These are phyloP conservation scores for Salix dunnii DNA, from an alignment of 345 rosid genomes.

Conservation along the genomic window DNA sequence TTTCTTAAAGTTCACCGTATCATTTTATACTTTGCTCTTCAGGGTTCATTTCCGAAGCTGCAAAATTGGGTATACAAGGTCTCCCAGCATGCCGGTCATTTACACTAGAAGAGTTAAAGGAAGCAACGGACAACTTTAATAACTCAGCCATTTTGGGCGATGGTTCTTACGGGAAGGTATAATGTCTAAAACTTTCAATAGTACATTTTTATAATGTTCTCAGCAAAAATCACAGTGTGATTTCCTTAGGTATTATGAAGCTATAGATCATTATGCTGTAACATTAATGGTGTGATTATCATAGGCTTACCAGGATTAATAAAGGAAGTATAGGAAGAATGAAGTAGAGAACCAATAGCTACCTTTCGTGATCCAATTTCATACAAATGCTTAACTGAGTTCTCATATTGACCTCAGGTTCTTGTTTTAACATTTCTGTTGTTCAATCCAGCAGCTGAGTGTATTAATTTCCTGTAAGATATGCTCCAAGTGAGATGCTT, in stretches of 20 bases:
- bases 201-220: background rate
- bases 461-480: background rate
- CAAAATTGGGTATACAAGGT: constrained; percentile 27
- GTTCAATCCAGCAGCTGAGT: background rate
- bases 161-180: constrained; percentile 47
- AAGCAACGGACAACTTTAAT: constrained; percentile 43
- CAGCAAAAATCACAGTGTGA: background rate
- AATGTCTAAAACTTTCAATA: background rate
- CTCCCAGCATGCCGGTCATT: constrained; percentile 38
- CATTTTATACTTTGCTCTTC: constrained; percentile 10
- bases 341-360: background rate
- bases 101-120: constrained; percentile 41
- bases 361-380: background rate
- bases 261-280: background rate
- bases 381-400: background rate
- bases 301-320: background rate
- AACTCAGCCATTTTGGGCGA: constrained; percentile 35
- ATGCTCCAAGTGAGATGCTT: background rate
- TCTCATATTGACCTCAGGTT: background rate
- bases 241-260: background rate
- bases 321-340: background rate
- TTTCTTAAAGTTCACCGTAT: background rate
- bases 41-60: constrained; percentile 36
- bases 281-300: background rate
- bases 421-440: background rate